Base-by-base conservation (phyloP, 106 monocot genomes). In the Allium cepa region DNA sequence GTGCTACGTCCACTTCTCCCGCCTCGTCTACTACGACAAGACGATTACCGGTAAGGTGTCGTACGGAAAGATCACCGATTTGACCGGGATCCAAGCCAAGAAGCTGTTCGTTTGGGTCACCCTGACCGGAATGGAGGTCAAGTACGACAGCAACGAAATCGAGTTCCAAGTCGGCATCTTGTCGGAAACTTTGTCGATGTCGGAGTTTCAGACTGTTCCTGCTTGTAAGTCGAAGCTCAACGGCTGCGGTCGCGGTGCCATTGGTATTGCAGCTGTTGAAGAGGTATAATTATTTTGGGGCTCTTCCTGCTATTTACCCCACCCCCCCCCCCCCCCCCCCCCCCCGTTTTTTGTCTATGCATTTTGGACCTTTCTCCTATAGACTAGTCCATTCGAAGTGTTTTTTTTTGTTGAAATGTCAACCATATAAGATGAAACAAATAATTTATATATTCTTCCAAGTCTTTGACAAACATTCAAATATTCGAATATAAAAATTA, bases 101-200 rank as follows among this genome's bases (percentile, higher is more conserved):
- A 85, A 88, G 75, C 16, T 92, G 62, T 88, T 93, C 77, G 9
- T 83, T 53, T 93, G 93, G 93, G 59, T 89, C 59, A 55, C 72
- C 26, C 36, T 93, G 70, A 77, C 79, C 13, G 77, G 72, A 18
- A 89, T 93, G 26, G 70, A 62, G 27, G 85, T 77, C 53, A 57
- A 75, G 56, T 47, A 64, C 14, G 77, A 51, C 27, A 45, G 47
- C 10, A 49, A 72, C 12, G 50, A 49, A 11, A 56, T 93, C 68
- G 83, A 88, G 53, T 85, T 93, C 69, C 18, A 77, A 57, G 80
- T 72, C 0, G 92, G 88, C 4, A 69, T 88, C 48, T n/a, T 93
- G 17, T 83, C 88, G 2, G 71, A 88, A 63, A 26, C 56, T 18
- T 80, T 88, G 8, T 57, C 85, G 26, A 60, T 47, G 13, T 60